A percentile compares a stretch with the other conserved stretches of the same genome.
phyloP scores from a whole-genome alignment of 108 stramenopile genomes.

The Skeletonema menzelii region DNA sequence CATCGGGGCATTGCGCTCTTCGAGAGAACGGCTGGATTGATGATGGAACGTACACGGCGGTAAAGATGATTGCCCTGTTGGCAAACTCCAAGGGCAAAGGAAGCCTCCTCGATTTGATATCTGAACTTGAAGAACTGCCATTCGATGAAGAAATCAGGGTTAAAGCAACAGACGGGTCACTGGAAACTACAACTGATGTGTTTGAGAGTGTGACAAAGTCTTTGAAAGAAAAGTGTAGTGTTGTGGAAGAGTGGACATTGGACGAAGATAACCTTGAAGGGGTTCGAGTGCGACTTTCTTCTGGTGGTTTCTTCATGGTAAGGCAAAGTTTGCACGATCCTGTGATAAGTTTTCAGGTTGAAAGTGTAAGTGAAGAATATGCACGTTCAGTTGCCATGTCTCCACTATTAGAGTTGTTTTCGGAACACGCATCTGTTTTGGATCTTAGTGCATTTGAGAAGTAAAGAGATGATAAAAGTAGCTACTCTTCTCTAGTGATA shows the following conservation, averaged over 20 bases:
- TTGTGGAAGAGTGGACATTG: conserved; percentile 49
- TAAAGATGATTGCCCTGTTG: conserved; percentile 67
- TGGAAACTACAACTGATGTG: conserved; percentile 53
- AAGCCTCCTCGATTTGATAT: conserved; percentile 64
- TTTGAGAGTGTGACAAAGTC: conserved; percentile 51
- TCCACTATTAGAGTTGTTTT: conserved; percentile 50
- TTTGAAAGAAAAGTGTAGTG: conserved; percentile 21
- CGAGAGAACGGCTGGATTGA: conserved; percentile 78
- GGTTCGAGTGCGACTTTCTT: conserved; percentile 55
- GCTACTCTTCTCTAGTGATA: too few species aligned
- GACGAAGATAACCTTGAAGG: conserved; percentile 83
- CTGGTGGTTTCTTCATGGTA: conserved; percentile 84
- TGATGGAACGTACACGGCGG: conserved; percentile 89
- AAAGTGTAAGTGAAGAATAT: conserved; percentile 52
- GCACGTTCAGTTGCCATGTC: conserved; percentile 43
- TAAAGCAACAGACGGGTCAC: conserved; percentile 53
- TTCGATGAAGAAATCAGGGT: conserved; percentile 71
- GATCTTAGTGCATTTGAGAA: conserved; percentile 17
- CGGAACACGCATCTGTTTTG: conserved; percentile 23
- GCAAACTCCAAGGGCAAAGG: conserved; percentile 38
- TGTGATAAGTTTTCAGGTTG: conserved; percentile 77
- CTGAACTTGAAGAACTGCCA: conserved; percentile 63
- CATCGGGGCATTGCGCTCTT: conserved; percentile 78
- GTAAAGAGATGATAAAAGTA: not conserved
- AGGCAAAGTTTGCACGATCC: conserved; percentile 87